Percentiles rank a stretch among this genome's conserved stretches.
These are phyloP conservation scores for Dentiscutata heterogama DNA, from an alignment of 371 early-diverging fungal species.

Conservation along the genomic window DNA sequence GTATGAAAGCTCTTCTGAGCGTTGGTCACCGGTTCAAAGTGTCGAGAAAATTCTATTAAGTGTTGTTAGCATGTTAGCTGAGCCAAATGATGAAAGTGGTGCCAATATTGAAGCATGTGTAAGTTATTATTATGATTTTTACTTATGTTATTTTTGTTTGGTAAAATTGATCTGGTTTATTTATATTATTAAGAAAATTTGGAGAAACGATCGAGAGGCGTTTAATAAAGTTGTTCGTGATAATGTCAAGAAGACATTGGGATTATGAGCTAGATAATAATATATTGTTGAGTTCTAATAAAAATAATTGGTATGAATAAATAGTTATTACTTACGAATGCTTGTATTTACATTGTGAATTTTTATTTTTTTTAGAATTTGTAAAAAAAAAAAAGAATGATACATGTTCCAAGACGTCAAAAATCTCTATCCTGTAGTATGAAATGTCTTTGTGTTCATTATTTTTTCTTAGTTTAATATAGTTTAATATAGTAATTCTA, in stretches of 20 bases:
- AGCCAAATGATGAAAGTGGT: constrained; percentile 99
- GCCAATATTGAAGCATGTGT: constrained; percentile 99
- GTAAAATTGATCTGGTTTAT: neutral
- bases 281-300: neutral
- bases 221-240: constrained; percentile 86
- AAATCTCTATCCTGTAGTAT: too few species aligned
- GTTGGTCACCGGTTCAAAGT: constrained; percentile 98
- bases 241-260: constrained; percentile 79
- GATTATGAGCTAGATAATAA: constrained; percentile 55
- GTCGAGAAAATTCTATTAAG: constrained; percentile 97
- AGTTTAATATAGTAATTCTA: too few species aligned
- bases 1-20: constrained; percentile 92
- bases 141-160: neutral
- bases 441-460: too few species aligned
- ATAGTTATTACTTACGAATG: too few species aligned
- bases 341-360: too few species aligned
- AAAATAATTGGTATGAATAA: too few species aligned
- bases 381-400: too few species aligned
- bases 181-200: constrained; percentile 78
- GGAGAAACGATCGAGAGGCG: constrained; percentile 84
- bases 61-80: constrained; percentile 57
- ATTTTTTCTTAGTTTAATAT: too few species aligned
- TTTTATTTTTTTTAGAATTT: too few species aligned
- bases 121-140: constrained; percentile 55
- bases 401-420: too few species aligned